phyloP scores from a whole-genome alignment of 2,329 filamentous ascomycete genomes.

The Beauveria brongniartii region DNA sequence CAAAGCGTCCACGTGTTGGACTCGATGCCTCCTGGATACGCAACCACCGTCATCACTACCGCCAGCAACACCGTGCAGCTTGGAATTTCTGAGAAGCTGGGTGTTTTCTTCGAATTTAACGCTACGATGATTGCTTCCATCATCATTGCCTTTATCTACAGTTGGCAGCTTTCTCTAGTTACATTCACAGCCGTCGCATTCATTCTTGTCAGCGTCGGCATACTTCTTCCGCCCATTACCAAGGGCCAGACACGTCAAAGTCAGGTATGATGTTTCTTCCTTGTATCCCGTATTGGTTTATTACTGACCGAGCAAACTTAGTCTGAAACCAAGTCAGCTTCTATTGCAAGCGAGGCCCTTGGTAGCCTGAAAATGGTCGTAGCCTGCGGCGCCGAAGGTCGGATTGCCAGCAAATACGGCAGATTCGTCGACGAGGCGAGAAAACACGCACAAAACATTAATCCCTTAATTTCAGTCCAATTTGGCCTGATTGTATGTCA shows the following conservation, averaged over 20 bases:
- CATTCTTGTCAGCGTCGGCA: conserved; percentile 39
- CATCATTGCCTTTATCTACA: conserved; percentile 47
- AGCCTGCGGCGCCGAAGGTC: conserved; percentile 52
- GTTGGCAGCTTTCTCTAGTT: conserved; percentile 52
- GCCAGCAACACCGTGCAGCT: conserved; percentile 57
- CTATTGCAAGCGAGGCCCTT: conserved; percentile 54
- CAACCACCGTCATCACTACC: conserved; percentile 54
- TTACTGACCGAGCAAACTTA: background rate
- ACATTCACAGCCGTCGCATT: conserved; percentile 49
- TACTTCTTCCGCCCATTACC: conserved; percentile 47
- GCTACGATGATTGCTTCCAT: conserved; percentile 44
- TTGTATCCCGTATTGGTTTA: background rate
- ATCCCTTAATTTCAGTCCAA: conserved; percentile 44
- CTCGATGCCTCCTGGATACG: conserved; percentile 53
- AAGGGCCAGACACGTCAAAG: conserved; percentile 42
- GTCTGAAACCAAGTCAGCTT: conserved; percentile 39
- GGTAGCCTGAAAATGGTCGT: conserved; percentile 52
- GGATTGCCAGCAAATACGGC: conserved; percentile 44
- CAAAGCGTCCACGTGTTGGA: conserved; percentile 63
- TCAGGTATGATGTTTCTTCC: conserved; percentile 22
- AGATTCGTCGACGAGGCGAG: conserved; percentile 45
- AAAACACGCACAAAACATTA: conserved; percentile 37
- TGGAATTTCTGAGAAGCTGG: conserved; percentile 56
- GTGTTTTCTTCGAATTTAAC: conserved; percentile 47
- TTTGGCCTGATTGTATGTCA: conserved; percentile 38